These are phyloP conservation scores for Rhododendron molle DNA, from an alignment of 148 eudicot genomes.

Conservation along the genomic window DNA sequence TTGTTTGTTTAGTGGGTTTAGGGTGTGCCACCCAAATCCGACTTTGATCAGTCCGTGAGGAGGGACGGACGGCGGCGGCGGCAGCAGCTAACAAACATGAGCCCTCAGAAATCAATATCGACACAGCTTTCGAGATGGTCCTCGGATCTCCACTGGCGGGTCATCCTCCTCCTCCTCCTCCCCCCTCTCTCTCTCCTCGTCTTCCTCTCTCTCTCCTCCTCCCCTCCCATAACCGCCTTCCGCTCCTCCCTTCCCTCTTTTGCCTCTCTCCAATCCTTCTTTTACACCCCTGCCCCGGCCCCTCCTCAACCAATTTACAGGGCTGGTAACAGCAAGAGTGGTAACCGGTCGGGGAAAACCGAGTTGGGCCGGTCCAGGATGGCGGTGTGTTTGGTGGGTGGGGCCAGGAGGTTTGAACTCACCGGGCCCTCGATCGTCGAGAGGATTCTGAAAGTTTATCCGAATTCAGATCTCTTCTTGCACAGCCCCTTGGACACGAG, in stretches of 20 bases:
- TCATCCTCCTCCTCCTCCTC: conserved; percentile 29
- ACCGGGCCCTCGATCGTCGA: conserved; percentile 83
- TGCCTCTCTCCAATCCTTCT: conserved; percentile 12
- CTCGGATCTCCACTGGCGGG: conserved; percentile 52
- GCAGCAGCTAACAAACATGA: neutral
- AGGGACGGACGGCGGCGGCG: neutral
- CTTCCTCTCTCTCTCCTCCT: conserved; percentile 25
- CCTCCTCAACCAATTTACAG: neutral
- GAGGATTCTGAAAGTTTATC: conserved; percentile 40
- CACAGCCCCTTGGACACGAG: conserved; percentile 67
- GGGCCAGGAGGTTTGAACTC: conserved; percentile 82
- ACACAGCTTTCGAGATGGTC: conserved; percentile 26
- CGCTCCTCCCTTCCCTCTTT: conserved; percentile 14
- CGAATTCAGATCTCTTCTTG: conserved; percentile 67
- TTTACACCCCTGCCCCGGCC: neutral
- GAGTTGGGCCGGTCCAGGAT: conserved; percentile 48
- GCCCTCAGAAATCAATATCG: conserved; percentile 14
- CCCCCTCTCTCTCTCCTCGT: conserved; percentile 39
- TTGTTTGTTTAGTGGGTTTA: neutral
- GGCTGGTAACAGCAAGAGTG: neutral
- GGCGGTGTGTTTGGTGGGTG: conserved; percentile 88
- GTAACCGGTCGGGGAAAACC: neutral
- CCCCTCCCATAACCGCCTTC: conserved; percentile 12
- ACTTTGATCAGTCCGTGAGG: neutral
- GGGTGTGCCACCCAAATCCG: neutral